These are phyloP conservation scores for Serendipita sp. DNA, from an alignment of 768 basidiomycete genomes.

Conservation along the genomic window DNA sequence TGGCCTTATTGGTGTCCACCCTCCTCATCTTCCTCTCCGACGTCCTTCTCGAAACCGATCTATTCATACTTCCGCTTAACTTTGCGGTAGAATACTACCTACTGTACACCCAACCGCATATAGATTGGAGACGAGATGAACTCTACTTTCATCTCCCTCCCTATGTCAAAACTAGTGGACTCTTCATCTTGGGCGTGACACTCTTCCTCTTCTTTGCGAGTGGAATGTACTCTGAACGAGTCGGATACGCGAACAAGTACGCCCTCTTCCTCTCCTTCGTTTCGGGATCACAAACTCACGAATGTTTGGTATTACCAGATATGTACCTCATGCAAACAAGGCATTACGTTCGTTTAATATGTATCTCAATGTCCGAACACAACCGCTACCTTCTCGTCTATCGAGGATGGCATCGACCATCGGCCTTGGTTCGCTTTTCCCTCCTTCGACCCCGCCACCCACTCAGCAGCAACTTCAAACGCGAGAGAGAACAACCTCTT, in stretches of 20 bases:
- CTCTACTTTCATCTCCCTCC: slow-evolving; percentile 19
- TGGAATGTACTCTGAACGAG: slow-evolving; percentile 92
- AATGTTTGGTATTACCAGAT: slow-evolving; percentile 32
- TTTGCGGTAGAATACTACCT: slow-evolving; percentile 16
- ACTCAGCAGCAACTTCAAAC: slow-evolving; percentile 17
- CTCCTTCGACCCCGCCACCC: slow-evolving; percentile 29
- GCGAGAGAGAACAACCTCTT: slow-evolving; percentile 12
- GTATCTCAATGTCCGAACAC: slow-evolving; percentile 84
- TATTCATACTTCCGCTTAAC: slow-evolving; percentile 49
- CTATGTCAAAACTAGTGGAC: slow-evolving; percentile 60
- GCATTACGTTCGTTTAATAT: slow-evolving; percentile 88
- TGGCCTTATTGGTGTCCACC: slow-evolving; percentile 46
- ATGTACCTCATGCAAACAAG: slow-evolving; percentile 89
- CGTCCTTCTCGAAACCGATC: slow-evolving; percentile 51
- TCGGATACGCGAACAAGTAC: slow-evolving; percentile 88
- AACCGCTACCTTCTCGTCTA: slow-evolving; percentile 48
- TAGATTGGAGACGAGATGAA: neutral
- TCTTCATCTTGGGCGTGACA: slow-evolving; percentile 81
- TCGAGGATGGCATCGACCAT: slow-evolving; percentile 8
- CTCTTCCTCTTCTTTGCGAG: slow-evolving; percentile 90
- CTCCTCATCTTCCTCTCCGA: slow-evolving; percentile 61
- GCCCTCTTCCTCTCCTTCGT: slow-evolving; percentile 18
- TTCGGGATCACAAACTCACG: neutral
- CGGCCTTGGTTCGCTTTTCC: slow-evolving; percentile 33
- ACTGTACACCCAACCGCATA: neutral